Evolutionary conservation across 148 eudicot genomes (phyloP).

Genomic region (Rheum nobile): DNA sequence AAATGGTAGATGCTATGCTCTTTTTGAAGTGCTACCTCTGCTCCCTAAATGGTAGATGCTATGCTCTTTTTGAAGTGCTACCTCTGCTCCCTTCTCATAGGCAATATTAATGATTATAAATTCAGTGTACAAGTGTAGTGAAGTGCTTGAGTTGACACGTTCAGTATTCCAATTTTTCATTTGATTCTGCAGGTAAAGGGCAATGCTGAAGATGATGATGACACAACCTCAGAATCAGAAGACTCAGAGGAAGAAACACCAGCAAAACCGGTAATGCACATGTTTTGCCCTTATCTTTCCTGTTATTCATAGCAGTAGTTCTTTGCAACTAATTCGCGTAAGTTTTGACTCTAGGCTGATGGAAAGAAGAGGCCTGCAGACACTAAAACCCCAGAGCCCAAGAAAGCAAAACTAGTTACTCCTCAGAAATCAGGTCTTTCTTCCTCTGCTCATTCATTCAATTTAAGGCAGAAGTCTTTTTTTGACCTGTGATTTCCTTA

Average conservation of each 20-base stretch:
- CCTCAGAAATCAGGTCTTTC: constrained; percentile 49
- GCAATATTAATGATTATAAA: neutral
- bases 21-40: too few relatives aligned
- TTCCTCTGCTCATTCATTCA: neutral
- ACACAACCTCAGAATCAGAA: constrained; percentile 5
- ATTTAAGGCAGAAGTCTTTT: neutral
- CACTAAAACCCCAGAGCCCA: constrained; percentile 34
- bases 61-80: too few relatives aligned
- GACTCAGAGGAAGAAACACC: constrained; percentile 33
- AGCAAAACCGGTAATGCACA: constrained; percentile 15
- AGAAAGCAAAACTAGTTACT: constrained; percentile 40
- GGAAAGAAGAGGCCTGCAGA: constrained; percentile 35
- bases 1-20: too few relatives aligned
- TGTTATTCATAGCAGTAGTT: neutral
- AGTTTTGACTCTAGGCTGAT: constrained; percentile 16
- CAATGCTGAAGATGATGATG: constrained; percentile 16
- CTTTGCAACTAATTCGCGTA: neutral
- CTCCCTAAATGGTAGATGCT: too few relatives aligned
- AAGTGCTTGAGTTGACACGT: neutral
- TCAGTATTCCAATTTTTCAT: neutral
- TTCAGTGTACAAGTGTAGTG: neutral
- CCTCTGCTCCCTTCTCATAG: too few relatives aligned
- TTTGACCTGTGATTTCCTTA: neutral
- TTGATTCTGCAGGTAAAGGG: constrained; percentile 17
- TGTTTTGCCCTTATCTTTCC: neutral